Percentiles rank a stretch among this genome's conserved stretches.
phyloP scores from a whole-genome alignment of 768 basidiomycete genomes.

The Phylloporus arenicola region DNA sequence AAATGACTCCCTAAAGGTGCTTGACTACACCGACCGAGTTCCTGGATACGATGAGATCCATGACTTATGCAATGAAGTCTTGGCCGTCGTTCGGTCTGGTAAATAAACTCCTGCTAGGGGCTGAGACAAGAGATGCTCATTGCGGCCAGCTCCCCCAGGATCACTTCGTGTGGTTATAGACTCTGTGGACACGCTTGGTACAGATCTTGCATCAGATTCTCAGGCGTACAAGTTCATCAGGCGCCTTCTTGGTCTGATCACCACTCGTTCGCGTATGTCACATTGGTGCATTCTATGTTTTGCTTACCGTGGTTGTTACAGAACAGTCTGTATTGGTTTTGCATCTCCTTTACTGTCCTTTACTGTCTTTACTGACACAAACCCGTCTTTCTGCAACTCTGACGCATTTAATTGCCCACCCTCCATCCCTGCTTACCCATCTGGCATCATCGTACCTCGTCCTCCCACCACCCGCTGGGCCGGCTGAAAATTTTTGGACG shows the following conservation, averaged over 20 bases:
- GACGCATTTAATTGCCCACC: slow-evolving; percentile 61
- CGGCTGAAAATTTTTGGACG: slow-evolving; percentile 72
- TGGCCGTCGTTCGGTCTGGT: slow-evolving; percentile 39
- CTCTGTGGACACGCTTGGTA: slow-evolving; percentile 59
- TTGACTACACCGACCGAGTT: slow-evolving; percentile 48
- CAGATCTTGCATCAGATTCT: slow-evolving; percentile 52
- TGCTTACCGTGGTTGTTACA: slow-evolving; percentile 20
- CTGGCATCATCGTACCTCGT: slow-evolving; percentile 67
- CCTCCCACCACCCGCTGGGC: slow-evolving; percentile 59
- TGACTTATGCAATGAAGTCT: slow-evolving; percentile 35
- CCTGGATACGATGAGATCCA: slow-evolving; percentile 47
- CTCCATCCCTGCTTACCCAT: slow-evolving; percentile 61
- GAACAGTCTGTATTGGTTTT: slow-evolving; percentile 56
- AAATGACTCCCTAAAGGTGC: slow-evolving; percentile 28
- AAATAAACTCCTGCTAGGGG: slow-evolving; percentile 1
- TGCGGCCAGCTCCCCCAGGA: slow-evolving; percentile 34
- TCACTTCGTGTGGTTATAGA: slow-evolving; percentile 66
- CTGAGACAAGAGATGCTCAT: slow-evolving; percentile 1
- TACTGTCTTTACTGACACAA: slow-evolving; percentile 53
- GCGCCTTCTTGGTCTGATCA: slow-evolving; percentile 41
- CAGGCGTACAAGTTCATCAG: slow-evolving; percentile 49
- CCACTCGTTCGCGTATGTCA: slow-evolving; percentile 45
- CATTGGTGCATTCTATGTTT: not conserved
- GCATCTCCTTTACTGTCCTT: slow-evolving; percentile 47
- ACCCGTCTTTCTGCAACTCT: slow-evolving; percentile 63